Evolutionary conservation across 1,139 yeast genomes (phyloP).

Genomic region (Zygoascus meyerae): DNA sequence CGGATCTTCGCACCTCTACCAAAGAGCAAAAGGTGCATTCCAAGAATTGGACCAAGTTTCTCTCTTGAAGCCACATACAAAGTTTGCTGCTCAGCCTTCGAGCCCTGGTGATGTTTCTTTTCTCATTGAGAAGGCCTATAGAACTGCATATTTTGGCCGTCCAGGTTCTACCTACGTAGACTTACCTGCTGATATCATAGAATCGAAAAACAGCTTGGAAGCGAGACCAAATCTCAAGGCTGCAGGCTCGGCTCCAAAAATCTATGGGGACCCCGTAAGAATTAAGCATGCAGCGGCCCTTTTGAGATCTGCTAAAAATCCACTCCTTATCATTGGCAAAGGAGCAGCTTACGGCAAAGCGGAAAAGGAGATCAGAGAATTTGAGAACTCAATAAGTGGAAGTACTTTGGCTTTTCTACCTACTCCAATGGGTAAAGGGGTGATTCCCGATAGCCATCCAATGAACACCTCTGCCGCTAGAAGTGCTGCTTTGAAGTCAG

Average conservation of each 20-base stretch:
- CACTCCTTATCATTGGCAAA: conserved; percentile 57
- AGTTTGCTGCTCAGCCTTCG: conserved; percentile 46
- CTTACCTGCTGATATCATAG: conserved; percentile 56
- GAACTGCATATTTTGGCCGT: conserved; percentile 43
- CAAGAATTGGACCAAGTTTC: conserved; percentile 61
- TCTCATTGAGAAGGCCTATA: conserved; percentile 46
- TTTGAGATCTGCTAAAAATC: conserved; percentile 37
- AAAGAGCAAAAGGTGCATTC: conserved; percentile 53
- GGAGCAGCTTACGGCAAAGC: conserved; percentile 49
- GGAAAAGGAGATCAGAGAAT: conserved; percentile 35
- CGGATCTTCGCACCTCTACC: conserved; percentile 48
- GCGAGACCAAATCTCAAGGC: conserved; percentile 15
- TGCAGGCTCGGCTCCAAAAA: conserved; percentile 35
- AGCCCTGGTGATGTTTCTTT: conserved; percentile 35
- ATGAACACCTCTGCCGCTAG: conserved; percentile 55
- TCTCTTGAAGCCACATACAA: conserved; percentile 41
- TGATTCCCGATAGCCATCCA: conserved; percentile 44
- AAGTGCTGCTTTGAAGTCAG: conserved; percentile 46
- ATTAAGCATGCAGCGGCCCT: conserved; percentile 36
- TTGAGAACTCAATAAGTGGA: conserved; percentile 30
- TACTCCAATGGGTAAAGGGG: conserved; percentile 74
- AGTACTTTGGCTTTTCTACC: conserved; percentile 52
- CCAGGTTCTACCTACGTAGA: conserved; percentile 59
- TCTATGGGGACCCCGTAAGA: conserved; percentile 38
- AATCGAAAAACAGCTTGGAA: conserved; percentile 19